Percentiles rank a stretch among this genome's conserved stretches.
phyloP scores from a whole-genome alignment of 176 grass and related monocot genomes.

The maize (Zea mays) region Zm-B73-REFERENCE-NAM-5.0 NC_050096.1:36153501-36154000 shows the following conservation, averaged over 20 bases:
- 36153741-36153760: conserved; percentile 43
- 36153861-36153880: too few relatives aligned
- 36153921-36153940: conserved; percentile 52
- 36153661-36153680: background rate
- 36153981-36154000: conserved; percentile 40
- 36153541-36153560: conserved; percentile 49
- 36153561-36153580: background rate
- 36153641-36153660: background rate
- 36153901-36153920: conserved; percentile 47
- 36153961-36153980: conserved; percentile 40
- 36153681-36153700: conserved; percentile 49
- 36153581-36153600: background rate
- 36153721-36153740: conserved; percentile 53
- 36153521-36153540: conserved; percentile 51
- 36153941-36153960: conserved; percentile 44
- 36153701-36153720: conserved; percentile 29
- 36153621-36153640: background rate
- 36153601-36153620: background rate
- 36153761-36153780: conserved; percentile 52
- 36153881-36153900: conserved; percentile 30
- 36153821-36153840: background rate
- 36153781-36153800: conserved; percentile 34
- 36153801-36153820: background rate
- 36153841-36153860: background rate
- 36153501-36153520: conserved; percentile 51